Evolutionary conservation across 768 basidiomycete species (phyloP), one percentile per base, ranked within the genome.

Genomic region (Lentinula lateritia): DNA sequence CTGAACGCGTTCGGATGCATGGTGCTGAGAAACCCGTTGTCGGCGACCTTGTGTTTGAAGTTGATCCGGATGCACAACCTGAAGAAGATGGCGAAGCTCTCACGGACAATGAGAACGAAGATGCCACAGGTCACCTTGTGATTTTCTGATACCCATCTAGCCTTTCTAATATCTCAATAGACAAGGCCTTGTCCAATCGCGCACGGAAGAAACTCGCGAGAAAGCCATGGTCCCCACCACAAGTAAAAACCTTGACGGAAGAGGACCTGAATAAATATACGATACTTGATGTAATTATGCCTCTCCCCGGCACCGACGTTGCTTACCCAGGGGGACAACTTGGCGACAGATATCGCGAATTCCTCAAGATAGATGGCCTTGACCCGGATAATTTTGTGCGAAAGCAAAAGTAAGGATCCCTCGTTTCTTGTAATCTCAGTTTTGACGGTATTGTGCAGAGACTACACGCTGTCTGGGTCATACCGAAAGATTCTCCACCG

Each of bases 281-380:
- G 15, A 93, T 98, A 63, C 93, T 93, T 68, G 96, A 99, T 73
- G 91, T 98, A 60, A 85, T 98, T 64, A 93, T 98, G 88, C 95
- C 97, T n/a, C 77, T 98, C 18, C 95, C 97, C 34, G 97, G 97
- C 3, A 93, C 87, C 65, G 93, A 96, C 68, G 93, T 98, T 18
- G 89, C 89, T 38, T 98, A 93, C 71, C 97, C 97, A 0, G 90
- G 88, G 3, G 95, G 95, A 12, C 66, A 78, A 18, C 83, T 98
- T n/a, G 93, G 95, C 28, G 89, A 95, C 66, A 82, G 85, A 55
- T 98, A 96, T 72, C 80, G 80, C 63, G 85, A 90, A 68, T 94
- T 92, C 70, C 79, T 99, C 65, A 78, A 75, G 62, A 80, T 83
- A 67, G 97, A 99, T 74, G 95, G 93, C 1, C 75, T 99, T 42